Percentiles rank a stretch among this genome's conserved stretches.
Evolutionary conservation across 345 rosid genomes (phyloP).

Genomic region (Isatis tinctoria): DNA sequence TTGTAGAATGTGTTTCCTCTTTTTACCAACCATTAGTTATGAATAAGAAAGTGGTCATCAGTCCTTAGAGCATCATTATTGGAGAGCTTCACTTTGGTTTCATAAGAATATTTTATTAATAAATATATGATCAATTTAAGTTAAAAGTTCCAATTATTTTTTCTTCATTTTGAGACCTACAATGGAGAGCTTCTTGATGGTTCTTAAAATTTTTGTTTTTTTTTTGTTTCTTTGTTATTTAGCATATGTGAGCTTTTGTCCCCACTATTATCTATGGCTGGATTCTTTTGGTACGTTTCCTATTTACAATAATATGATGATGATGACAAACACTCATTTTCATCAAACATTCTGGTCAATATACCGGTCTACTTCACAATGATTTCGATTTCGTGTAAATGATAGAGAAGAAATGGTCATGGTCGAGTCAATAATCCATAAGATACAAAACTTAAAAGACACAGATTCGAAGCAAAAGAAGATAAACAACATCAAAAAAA

Average conservation of each 20-base stretch:
- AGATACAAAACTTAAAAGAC: background rate
- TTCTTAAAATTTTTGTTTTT: too few species aligned
- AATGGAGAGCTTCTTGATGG: too few species aligned
- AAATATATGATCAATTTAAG: too few species aligned
- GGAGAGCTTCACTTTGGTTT: too few species aligned
- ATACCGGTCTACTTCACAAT: background rate
- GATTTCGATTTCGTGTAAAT: background rate
- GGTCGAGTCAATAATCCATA: background rate
- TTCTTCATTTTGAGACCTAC: too few species aligned
- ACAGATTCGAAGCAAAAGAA: background rate
- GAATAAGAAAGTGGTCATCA: too few species aligned
- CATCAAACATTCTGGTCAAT: background rate
- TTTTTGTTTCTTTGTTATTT: slow-evolving; percentile 25
- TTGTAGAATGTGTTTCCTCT: too few species aligned
- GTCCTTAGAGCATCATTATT: too few species aligned
- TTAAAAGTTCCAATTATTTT: too few species aligned
- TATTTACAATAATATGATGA: slow-evolving; percentile 16
- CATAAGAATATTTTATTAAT: too few species aligned
- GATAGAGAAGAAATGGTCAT: background rate
- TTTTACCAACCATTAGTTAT: too few species aligned
- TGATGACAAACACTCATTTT: slow-evolving; percentile 4
- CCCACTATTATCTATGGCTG: slow-evolving; percentile 19
- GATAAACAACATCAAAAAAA: background rate
- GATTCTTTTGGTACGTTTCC: background rate
- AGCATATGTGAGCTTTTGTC: slow-evolving; percentile 10